A percentile compares a stretch with the other conserved stretches of the same genome.
phyloP scores from a whole-genome alignment of 371 early-diverging fungal species.

The Mortierella sp. region DNA sequence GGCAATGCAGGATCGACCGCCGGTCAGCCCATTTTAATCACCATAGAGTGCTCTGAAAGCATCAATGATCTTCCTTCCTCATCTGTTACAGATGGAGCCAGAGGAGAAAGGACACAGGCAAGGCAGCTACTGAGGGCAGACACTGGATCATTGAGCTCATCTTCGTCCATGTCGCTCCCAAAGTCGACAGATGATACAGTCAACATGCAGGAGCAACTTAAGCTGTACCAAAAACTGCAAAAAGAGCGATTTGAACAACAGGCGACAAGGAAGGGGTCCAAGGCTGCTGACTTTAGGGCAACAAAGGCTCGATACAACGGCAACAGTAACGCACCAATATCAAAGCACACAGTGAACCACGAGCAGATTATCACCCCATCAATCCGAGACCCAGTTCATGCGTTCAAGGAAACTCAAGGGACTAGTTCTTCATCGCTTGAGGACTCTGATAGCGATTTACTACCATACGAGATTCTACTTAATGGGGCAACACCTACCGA shows the following conservation, averaged over 20 bases:
- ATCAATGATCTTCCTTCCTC: neutral
- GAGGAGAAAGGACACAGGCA: neutral
- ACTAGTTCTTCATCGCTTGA: neutral
- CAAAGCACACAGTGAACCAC: neutral
- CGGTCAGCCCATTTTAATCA: neutral
- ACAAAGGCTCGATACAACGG: neutral
- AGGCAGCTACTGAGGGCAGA: neutral
- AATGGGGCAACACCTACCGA: neutral
- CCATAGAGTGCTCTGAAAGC: neutral
- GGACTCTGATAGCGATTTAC: neutral
- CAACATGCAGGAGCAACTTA: constrained; percentile 5
- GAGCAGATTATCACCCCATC: neutral
- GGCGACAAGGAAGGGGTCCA: neutral
- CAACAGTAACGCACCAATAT: neutral
- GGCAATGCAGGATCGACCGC: neutral
- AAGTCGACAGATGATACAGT: neutral
- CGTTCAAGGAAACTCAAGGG: neutral
- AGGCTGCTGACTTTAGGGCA: neutral
- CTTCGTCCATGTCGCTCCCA: neutral
- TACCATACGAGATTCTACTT: neutral
- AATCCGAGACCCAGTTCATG: neutral
- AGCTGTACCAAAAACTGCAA: constrained; percentile 3
- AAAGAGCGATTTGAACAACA: neutral
- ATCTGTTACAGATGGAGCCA: neutral
- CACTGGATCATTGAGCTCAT: neutral